Base-by-base conservation (phyloP, 805 yeast genomes). In the Clavispora vitiphila region DNA sequence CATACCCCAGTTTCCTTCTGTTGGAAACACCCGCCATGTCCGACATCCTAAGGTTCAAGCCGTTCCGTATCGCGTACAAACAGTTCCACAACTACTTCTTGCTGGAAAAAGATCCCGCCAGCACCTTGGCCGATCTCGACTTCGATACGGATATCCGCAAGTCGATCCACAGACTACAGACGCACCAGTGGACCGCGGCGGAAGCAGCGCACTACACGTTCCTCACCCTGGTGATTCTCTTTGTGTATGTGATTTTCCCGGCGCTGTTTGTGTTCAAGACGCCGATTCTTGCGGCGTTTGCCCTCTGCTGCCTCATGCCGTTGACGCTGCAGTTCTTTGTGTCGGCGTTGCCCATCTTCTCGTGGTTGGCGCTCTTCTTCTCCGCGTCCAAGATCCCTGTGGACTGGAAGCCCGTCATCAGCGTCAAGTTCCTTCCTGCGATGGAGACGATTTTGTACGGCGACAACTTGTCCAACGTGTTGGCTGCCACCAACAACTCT, bases 371-470 rank as follows among this genome's bases (percentile, higher is more conserved):
- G 19, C 72, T 91, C 39, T 90, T 82, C 64, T 88, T 85, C 65
- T 76, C 83, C 20, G 80, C 89, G 34, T 75, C 86, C 12, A 81
- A 79, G 53, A 82, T 90, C 53, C 86, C 95, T 8, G 72, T 80
- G 3, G 61, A 67, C 3, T 79, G 83, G 75, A 81, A 91, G 58
- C 96, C 96, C 4, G 83, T 89, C n/a, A 91, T 90, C 50, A 78
- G 81, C 37, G 97, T 90, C 42, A 82, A 90, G 51, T 82, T 86
- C 18, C 73, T 90, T 37, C 97, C 98, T 0, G 93, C 95, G 2
- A 72, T 89, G 67, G 98, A 90, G 62, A 87, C 96, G 31, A 84
- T 90, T 42, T 67, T 91, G 44, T 90, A 88, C 57, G 97, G 97
- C 39, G 96, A 90, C 55, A 86, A 91, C 63, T 71, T 91, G 54